phyloP scores from a whole-genome alignment of 192 early-diverging fungal species.

The Backusella tuberculispora region DNA sequence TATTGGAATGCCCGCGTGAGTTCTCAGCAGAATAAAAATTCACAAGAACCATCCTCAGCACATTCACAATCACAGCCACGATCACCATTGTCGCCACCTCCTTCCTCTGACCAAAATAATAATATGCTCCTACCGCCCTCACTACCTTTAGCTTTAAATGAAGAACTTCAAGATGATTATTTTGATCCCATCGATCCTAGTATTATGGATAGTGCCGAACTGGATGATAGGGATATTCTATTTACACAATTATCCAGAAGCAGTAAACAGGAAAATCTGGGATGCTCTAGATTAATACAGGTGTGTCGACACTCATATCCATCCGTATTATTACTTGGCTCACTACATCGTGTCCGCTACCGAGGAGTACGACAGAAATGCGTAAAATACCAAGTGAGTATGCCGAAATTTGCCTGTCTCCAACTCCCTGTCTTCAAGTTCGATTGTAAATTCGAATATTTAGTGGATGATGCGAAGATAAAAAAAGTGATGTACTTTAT shows the following conservation, averaged over 20 bases:
- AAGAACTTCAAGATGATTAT: not conserved
- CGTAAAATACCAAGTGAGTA: constrained; percentile 5
- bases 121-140: not conserved
- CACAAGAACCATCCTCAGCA: not conserved
- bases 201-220: not conserved
- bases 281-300: not conserved
- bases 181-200: not conserved
- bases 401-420: constrained; percentile 12
- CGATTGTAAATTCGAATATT: constrained; percentile 9
- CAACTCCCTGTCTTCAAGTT: constrained; percentile 7
- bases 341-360: constrained; percentile 9
- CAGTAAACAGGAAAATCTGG: not conserved
- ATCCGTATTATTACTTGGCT: not conserved
- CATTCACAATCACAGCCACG: not conserved
- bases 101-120: not conserved
- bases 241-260: not conserved
- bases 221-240: not conserved
- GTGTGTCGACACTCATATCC: constrained; percentile 12
- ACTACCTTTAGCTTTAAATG: not conserved
- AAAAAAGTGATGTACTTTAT: constrained; percentile 6
- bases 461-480: not conserved
- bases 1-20: constrained; percentile 15
- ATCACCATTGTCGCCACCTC: not conserved
- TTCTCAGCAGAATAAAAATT: not conserved
- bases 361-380: not conserved